phyloP scores from a whole-genome alignment of 768 basidiomycete genomes.

The Steccherinum ochraceum region DNA sequence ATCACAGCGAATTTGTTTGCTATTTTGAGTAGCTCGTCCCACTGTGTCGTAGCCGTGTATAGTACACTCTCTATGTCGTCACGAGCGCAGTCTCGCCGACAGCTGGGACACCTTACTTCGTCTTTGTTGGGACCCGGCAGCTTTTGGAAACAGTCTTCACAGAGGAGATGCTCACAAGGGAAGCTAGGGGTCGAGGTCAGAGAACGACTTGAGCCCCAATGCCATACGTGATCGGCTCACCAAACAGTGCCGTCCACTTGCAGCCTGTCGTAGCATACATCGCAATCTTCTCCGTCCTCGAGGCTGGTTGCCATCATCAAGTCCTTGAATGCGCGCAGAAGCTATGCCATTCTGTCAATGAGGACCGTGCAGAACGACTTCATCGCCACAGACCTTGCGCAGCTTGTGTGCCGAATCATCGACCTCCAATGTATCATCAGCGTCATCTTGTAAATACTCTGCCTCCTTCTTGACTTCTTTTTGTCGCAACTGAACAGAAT shows the following conservation, averaged over 20 bases:
- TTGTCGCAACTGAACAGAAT: constrained; percentile 18
- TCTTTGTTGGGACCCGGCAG: constrained; percentile 18
- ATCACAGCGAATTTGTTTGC: constrained; percentile 32
- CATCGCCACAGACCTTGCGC: constrained; percentile 30
- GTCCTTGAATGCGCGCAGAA: constrained; percentile 34
- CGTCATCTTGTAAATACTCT: constrained; percentile 27
- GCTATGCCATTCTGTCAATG: constrained; percentile 19
- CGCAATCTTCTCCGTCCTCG: constrained; percentile 32
- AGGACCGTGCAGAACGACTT: too few species aligned
- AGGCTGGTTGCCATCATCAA: constrained; percentile 31
- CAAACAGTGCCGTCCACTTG: constrained; percentile 28
- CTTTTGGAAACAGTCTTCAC: constrained; percentile 29
- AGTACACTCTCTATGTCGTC: constrained; percentile 30
- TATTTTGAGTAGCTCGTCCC: constrained; percentile 36
- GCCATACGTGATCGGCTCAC: constrained; percentile 16
- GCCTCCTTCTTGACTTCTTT: constrained; percentile 33
- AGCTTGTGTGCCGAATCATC: constrained; percentile 31
- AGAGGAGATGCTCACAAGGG: constrained; percentile 38
- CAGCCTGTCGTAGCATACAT: constrained; percentile 31
- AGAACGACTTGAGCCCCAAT: too few species aligned
- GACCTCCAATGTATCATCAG: constrained; percentile 16
- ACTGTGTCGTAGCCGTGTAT: constrained; percentile 35
- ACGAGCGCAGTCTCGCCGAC: constrained; percentile 22
- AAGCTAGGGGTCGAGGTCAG: constrained; percentile 23
- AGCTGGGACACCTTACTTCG: constrained; percentile 33